Evolutionary conservation across 306 rosid genomes (phyloP).

Genomic region (Vigna reflexopilosa): DNA sequence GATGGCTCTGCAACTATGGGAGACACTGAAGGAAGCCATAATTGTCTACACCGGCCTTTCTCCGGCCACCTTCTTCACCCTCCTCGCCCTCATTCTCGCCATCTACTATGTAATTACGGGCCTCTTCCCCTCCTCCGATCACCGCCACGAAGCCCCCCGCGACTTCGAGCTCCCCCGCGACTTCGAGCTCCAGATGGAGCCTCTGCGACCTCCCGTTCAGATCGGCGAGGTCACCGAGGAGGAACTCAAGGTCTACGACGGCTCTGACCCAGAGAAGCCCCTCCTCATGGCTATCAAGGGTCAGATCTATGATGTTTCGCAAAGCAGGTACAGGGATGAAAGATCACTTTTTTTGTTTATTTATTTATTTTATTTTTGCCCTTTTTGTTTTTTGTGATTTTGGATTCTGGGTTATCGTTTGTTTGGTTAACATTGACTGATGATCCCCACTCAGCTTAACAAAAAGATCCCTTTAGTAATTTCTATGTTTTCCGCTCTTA

Average conservation of each 20-base stretch:
- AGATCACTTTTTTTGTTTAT: neutral
- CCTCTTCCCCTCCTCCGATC: conserved; percentile 62
- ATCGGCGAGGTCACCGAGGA: conserved; percentile 84
- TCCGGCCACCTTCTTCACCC: conserved; percentile 84
- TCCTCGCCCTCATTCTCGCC: conserved; percentile 65
- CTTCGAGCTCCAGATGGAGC: conserved; percentile 59
- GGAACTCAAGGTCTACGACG: conserved; percentile 76
- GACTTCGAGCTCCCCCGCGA: conserved; percentile 49
- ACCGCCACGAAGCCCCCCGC: conserved; percentile 15
- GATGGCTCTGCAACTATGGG: conserved; percentile 91
- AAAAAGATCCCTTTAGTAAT: neutral
- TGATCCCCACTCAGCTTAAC: neutral
- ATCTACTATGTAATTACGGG: conserved; percentile 66
- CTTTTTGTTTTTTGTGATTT: neutral
- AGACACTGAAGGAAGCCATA: conserved; percentile 82
- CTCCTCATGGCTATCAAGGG: conserved; percentile 96
- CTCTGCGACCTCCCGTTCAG: conserved; percentile 90
- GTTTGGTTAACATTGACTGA: neutral
- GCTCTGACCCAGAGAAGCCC: conserved; percentile 74
- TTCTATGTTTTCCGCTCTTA: neutral
- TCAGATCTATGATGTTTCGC: conserved; percentile 98
- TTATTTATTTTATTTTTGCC: neutral
- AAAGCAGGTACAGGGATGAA: conserved; percentile 66
- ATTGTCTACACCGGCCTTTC: conserved; percentile 83
- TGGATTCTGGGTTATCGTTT: neutral